These are phyloP conservation scores for Kwoniella europaea DNA, from an alignment of 768 basidiomycete genomes.

Conservation along the genomic window DNA sequence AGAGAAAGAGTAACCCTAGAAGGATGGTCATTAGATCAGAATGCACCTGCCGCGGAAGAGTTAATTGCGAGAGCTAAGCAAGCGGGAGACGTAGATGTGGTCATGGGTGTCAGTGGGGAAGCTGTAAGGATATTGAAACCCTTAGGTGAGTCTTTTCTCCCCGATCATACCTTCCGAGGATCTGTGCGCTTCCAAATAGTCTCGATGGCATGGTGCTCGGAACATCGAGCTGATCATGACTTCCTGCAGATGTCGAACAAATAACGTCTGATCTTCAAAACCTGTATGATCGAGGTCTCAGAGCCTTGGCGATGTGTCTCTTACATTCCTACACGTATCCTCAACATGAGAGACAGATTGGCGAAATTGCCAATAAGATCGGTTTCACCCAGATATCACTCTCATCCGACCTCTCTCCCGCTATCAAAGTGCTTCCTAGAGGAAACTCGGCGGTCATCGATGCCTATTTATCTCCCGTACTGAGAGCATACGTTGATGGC, in stretches of 20 bases:
- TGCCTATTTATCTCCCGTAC: slow-evolving; percentile 51
- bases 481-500: slow-evolving; percentile 41
- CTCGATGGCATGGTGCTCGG: neutral
- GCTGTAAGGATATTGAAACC: slow-evolving; percentile 66
- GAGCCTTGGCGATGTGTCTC: slow-evolving; percentile 57
- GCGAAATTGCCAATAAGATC: slow-evolving; percentile 71
- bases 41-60: slow-evolving; percentile 33
- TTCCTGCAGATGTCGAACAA: slow-evolving; percentile 4
- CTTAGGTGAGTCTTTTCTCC: slow-evolving; percentile 61
- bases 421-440: slow-evolving; percentile 47
- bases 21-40: slow-evolving; percentile 36
- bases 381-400: slow-evolving; percentile 77
- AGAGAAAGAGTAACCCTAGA: slow-evolving; percentile 45
- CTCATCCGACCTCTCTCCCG: slow-evolving; percentile 20
- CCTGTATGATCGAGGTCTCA: slow-evolving; percentile 78
- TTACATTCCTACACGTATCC: slow-evolving; percentile 65
- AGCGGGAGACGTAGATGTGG: slow-evolving; percentile 42
- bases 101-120: slow-evolving; percentile 63
- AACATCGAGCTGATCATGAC: neutral
- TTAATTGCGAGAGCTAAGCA: slow-evolving; percentile 16
- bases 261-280: slow-evolving; percentile 69
- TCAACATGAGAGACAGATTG: slow-evolving; percentile 77
- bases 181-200: no score
- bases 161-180: no score
- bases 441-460: slow-evolving; percentile 48